phyloP scores from a whole-genome alignment of 2,329 filamentous ascomycete species.

The Elsinoe necatrix region DNA sequence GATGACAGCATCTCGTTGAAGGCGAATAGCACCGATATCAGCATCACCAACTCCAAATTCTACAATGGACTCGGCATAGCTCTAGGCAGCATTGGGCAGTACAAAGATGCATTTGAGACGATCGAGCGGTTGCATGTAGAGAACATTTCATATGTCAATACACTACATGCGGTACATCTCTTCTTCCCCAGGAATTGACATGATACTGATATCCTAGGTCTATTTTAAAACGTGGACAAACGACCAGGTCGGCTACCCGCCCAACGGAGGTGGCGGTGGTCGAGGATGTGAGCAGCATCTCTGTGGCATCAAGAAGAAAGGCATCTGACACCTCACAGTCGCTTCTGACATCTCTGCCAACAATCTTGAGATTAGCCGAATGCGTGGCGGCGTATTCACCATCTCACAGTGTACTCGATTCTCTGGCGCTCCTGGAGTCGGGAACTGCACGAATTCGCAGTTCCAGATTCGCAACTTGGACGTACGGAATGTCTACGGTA shows the following conservation, averaged over 20 bases:
- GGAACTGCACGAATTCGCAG: slow-evolving; percentile 25
- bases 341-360: slow-evolving; percentile 19
- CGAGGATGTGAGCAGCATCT: slow-evolving; percentile 38
- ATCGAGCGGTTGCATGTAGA: slow-evolving; percentile 43
- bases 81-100: slow-evolving; percentile 51
- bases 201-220: slow-evolving; percentile 21
- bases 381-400: background rate
- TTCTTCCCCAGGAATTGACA: background rate
- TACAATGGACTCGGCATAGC: slow-evolving; percentile 46
- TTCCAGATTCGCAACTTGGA: slow-evolving; percentile 34
- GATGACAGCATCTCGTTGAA: slow-evolving; percentile 49
- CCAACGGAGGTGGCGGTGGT: slow-evolving; percentile 52
- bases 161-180: slow-evolving; percentile 28
- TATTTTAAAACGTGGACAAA: slow-evolving; percentile 55
- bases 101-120: slow-evolving; percentile 40
- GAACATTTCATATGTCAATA: slow-evolving; percentile 42
- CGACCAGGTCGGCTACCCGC: slow-evolving; percentile 28
- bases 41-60: slow-evolving; percentile 43
- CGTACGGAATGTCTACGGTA: slow-evolving; percentile 26
- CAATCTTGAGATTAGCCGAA: background rate
- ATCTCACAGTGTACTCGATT: slow-evolving; percentile 27
- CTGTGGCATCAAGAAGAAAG: too few species aligned
- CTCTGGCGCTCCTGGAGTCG: slow-evolving; percentile 18
- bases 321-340: slow-evolving; percentile 24
- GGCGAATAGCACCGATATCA: slow-evolving; percentile 49